Evolutionary conservation across 345 rosid species (phyloP).

Genomic region (Brassica napus): DNA sequence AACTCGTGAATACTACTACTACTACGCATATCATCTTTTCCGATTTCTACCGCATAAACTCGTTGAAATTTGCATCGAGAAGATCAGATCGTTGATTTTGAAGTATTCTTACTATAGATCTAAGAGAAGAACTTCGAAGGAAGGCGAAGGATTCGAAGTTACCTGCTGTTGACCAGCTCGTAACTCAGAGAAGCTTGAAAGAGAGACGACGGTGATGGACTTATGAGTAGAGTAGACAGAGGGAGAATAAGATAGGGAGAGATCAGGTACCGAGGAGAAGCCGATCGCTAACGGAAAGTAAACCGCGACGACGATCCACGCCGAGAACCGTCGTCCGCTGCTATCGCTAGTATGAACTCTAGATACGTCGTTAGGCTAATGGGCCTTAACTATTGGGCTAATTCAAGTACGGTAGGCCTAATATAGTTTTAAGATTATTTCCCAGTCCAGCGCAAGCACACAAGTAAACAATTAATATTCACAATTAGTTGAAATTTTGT

Average conservation of each 20-base stretch:
- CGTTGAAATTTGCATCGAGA: background rate
- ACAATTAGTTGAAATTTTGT: background rate
- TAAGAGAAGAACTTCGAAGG: background rate
- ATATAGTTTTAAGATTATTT: background rate
- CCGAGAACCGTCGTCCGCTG: background rate
- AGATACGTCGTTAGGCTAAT: background rate
- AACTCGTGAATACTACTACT: background rate
- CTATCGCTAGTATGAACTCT: background rate
- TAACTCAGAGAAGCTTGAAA: background rate
- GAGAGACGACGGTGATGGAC: background rate
- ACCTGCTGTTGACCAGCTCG: background rate
- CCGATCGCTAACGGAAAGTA: background rate
- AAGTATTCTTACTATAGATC: background rate
- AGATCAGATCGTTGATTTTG: background rate
- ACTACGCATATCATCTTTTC: background rate
- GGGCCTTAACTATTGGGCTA: background rate
- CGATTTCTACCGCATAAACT: background rate
- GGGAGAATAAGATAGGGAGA: background rate
- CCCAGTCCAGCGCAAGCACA: background rate
- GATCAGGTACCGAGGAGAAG: background rate
- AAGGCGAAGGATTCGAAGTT: conserved; percentile 7
- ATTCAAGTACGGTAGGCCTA: background rate
- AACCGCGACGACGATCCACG: background rate
- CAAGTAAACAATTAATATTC: background rate
- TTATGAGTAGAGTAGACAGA: background rate